Evolutionary conservation across 257 asterid genomes (phyloP), one percentile per base, ranked within the genome.

Genomic region (Nicotiana obtusifolia): DNA sequence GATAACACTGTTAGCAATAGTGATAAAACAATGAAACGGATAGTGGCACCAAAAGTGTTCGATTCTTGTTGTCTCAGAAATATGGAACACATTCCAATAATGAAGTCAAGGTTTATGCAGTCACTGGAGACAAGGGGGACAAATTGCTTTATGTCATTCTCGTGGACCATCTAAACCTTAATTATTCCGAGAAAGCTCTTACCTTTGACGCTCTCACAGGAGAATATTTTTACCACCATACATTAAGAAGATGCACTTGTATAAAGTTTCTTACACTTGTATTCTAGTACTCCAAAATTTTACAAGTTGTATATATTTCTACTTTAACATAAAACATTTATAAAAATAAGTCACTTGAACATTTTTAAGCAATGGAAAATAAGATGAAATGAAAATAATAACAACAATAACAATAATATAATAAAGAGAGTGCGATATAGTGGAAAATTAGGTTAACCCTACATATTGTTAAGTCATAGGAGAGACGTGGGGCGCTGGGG

Each of bases 61-160:
- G 44, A 75, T 75, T 49, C 16, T 17, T 26, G 26, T 33, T 78
- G 75, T 78, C 71, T 60, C 60, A 59, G 1, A 78, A 78, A 35
- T 41, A 35, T 64, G 57, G 57, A 64, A 78, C 82, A 78, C 35
- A 61, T 59, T 78, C 57, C 60, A 78, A 78, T 78, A 20, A 37
- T 52, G 30, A 78, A 78, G 73, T 35, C 79, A 37, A 78, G 10
- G 60, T 78, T 20, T 78, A 2, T 61, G 56, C 75, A 31, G 4
- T 61, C 60, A 60, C 22, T 78, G 57, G 60, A 37, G 82, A 37
- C 82, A 37, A 22, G 31, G 10, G 16, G 44, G 65, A 7, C 24
- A 73, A 49, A 75, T 75, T 1, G 24, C 57, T 47, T 49, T 49
- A 49, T 49, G 61, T 47, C 79, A 22, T 49, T 75, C 61, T 61